Conservation (phyloP, 2,329 filamentous ascomycete genomes). For the Ambrosiella cleistominuta region DNA sequence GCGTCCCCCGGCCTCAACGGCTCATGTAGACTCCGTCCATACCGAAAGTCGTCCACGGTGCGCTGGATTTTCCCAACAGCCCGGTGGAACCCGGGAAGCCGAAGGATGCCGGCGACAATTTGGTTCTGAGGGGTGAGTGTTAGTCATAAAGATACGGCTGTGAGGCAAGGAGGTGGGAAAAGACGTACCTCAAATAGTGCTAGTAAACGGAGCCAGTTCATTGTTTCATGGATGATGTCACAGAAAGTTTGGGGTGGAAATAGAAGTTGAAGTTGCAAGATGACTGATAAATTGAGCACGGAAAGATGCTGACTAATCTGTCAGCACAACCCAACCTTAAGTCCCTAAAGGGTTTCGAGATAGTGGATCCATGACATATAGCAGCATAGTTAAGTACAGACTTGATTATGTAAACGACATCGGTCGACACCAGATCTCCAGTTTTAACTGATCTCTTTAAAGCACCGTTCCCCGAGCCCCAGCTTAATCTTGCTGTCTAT, state of each 20-base stretch:
- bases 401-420: too few relatives aligned
- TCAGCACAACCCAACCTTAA: too few relatives aligned
- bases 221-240: neutral
- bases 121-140: slow-evolving; percentile 17
- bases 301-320: too few relatives aligned
- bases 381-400: too few relatives aligned
- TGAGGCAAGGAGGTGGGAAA: neutral
- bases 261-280: neutral
- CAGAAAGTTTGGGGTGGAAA: neutral
- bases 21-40: slow-evolving; percentile 33
- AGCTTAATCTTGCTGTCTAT: too few relatives aligned
- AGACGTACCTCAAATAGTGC: neutral
- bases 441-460: too few relatives aligned
- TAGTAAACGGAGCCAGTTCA: slow-evolving; percentile 1
- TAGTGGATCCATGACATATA: too few relatives aligned
- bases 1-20: slow-evolving; percentile 35
- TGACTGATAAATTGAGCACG: too few relatives aligned
- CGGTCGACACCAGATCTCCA: too few relatives aligned
- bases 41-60: slow-evolving; percentile 28
- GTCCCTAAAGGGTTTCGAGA: too few relatives aligned
- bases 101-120: slow-evolving; percentile 22
- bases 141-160: neutral
- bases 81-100: slow-evolving; percentile 33
- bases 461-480: too few relatives aligned
- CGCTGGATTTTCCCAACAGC: slow-evolving; percentile 35